Evolutionary conservation across 2,329 filamentous ascomycete species (phyloP), one percentile per base, ranked within the genome.

Genomic region (Diplodia scrobiculata): DNA sequence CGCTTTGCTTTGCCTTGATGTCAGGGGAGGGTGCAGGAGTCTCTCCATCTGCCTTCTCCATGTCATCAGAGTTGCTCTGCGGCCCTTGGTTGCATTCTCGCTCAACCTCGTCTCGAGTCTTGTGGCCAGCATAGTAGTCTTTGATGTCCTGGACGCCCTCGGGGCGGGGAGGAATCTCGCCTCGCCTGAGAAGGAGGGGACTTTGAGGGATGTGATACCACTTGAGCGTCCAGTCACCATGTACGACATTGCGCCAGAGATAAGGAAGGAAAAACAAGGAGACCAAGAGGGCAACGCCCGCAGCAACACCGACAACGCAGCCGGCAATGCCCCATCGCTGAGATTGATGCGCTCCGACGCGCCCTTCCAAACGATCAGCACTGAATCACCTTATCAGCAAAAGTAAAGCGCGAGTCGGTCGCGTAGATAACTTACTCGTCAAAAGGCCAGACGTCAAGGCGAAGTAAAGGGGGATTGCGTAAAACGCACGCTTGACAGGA

Each of bases 171-270:
- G 74, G 70, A 32, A 75, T 74, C 58, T 75, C 74, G n/a, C 74
- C 74, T 25, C 77, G 79, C 55, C 71, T 73, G 59, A 85, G 80
- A 7, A 87, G 80, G 0, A 86, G 73, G 29, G 83, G 85, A 0
- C 86, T 86, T 17, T 81, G 74, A 67, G 81, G 70, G 66, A 87
- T 77, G 68, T 87, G 80, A 73, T 80, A 87, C 74, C 80, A 75
- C 68, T 82, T 82, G 67, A 90, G 77, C 71, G 85, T 76, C 84
- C 86, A 84, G 77, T 90, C 86, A 69, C 88, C 81, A 75, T 82
- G 77, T 75, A 89, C 76, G 70, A 90, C 79, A 52, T 83, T 79
- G 66, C 84, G 81, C 73, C 87, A 83, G 67, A 88, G 72, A 79
- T 83, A 88, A 2, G 86, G 86, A 19, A 87, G 79, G 67, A 88